Conservation (phyloP, 208 protist genomes). For the Acanthamoeba healyi region DNA sequence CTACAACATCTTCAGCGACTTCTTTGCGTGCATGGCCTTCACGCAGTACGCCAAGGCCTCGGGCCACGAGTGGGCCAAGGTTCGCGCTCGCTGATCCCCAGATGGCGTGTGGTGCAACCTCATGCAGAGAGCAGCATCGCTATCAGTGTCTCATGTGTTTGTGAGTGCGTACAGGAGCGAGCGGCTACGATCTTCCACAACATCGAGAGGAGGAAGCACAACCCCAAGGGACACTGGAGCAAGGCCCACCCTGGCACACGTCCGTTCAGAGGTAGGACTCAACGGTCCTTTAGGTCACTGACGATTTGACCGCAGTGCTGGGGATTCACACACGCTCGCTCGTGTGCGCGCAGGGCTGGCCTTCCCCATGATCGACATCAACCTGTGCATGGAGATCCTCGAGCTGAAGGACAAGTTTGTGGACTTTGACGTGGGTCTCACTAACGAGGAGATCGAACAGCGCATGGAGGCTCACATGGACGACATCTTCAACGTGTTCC, state of each 20-base stretch:
- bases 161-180: not conserved
- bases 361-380: constrained; percentile 70
- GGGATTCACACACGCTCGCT: too few species aligned
- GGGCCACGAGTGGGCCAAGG: not conserved
- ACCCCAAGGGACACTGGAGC: constrained; percentile 62
- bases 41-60: constrained; percentile 35
- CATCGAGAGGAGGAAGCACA: constrained; percentile 39
- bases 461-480: constrained; percentile 8
- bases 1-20: constrained; percentile 74
- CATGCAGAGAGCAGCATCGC: too few species aligned
- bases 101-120: too few species aligned
- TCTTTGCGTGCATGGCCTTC: constrained; percentile 62
- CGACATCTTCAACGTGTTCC: not conserved
- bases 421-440: constrained; percentile 5
- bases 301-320: too few species aligned
- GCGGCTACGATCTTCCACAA: not conserved
- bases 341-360: constrained; percentile 14
- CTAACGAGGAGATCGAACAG: not conserved
- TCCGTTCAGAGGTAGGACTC: not conserved
- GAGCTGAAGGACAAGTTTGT: constrained; percentile 2
- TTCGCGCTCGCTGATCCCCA: too few species aligned
- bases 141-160: too few species aligned
- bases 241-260: constrained; percentile 33
- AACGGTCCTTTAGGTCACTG: too few species aligned
- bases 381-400: constrained; percentile 72